These are phyloP conservation scores for Phylloporus sp. DNA, from an alignment of 1,284 basidiomycete species.

Conservation along the genomic window DNA sequence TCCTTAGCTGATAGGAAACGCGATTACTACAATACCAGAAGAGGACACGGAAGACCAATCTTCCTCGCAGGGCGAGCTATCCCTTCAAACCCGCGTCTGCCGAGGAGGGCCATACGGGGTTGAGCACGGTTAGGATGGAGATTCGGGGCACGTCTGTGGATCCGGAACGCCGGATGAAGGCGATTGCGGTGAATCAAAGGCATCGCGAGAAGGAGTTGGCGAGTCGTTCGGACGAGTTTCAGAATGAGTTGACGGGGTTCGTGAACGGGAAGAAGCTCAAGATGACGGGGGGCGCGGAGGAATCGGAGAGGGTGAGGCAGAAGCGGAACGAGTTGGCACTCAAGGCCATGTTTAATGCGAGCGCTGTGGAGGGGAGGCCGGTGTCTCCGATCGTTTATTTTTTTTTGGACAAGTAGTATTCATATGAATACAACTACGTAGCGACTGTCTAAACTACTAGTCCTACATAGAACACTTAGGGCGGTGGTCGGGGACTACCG, in stretches of 20 bases:
- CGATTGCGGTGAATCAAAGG: constrained; percentile 87
- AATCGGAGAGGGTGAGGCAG: constrained; percentile 85
- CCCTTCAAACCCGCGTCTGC: constrained; percentile 59
- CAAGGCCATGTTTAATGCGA: constrained; percentile 82
- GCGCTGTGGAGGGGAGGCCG: constrained; percentile 11
- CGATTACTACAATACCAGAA: no score
- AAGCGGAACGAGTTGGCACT: constrained; percentile 82
- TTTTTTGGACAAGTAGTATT: no score
- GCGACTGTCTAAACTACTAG: no score
- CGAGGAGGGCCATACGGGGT: constrained; percentile 66
- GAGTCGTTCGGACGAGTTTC: constrained; percentile 75
- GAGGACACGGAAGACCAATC: no score
- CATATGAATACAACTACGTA: no score
- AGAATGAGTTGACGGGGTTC: constrained; percentile 82
- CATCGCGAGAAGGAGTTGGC: constrained; percentile 77
- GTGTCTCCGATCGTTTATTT: constrained; percentile 16
- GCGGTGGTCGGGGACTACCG: background rate
- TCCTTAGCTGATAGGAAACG: no score
- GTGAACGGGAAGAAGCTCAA: constrained; percentile 84
- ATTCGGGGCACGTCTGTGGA: constrained; percentile 85
- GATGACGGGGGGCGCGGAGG: constrained; percentile 95
- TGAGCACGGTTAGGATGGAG: constrained; percentile 84
- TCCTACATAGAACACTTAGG: background rate
- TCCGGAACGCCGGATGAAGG: constrained; percentile 82
- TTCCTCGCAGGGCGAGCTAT: no score